A percentile compares a stretch with the other conserved stretches of the same genome.
Evolutionary conservation across 2,329 filamentous ascomycete genomes (phyloP).

Genomic region (Exophiala xenobiotica): DNA sequence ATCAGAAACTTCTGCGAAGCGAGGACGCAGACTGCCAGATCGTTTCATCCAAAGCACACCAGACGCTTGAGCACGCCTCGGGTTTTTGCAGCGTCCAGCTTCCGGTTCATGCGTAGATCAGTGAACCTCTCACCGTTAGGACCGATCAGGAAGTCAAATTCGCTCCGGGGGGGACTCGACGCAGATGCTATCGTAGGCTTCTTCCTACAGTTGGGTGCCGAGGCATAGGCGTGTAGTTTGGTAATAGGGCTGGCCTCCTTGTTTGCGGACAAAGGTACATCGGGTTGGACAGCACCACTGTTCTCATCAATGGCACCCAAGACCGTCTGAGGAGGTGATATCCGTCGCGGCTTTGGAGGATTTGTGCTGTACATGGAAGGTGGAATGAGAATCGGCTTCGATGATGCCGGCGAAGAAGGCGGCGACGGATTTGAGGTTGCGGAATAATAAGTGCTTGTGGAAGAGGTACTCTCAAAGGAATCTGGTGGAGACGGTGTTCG

Average conservation of each 20-base stretch:
- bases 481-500: constrained; percentile 17
- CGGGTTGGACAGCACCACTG: constrained; percentile 18
- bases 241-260: constrained; percentile 17
- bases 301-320: constrained; percentile 25
- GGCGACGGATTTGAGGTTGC: constrained; percentile 9
- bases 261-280: constrained; percentile 10
- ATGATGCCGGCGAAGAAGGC: background rate
- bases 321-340: constrained; percentile 18
- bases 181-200: constrained; percentile 10
- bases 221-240: constrained; percentile 22
- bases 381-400: background rate
- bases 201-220: constrained; percentile 12
- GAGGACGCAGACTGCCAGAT: background rate
- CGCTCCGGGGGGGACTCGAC: constrained; percentile 4
- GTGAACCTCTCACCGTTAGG: constrained; percentile 23
- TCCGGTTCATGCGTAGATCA: constrained; percentile 24
- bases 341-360: constrained; percentile 4
- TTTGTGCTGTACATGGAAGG: constrained; percentile 15
- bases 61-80: constrained; percentile 14
- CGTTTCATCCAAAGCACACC: constrained; percentile 18
- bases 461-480: constrained; percentile 15
- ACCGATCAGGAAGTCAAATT: constrained; percentile 17
- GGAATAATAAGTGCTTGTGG: constrained; percentile 18
- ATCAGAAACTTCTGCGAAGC: too few species aligned
- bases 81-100: constrained; percentile 3